These are phyloP conservation scores for Colletotrichum brevisporum DNA, from an alignment of 2,329 filamentous ascomycete species.

Conservation along the genomic window DNA sequence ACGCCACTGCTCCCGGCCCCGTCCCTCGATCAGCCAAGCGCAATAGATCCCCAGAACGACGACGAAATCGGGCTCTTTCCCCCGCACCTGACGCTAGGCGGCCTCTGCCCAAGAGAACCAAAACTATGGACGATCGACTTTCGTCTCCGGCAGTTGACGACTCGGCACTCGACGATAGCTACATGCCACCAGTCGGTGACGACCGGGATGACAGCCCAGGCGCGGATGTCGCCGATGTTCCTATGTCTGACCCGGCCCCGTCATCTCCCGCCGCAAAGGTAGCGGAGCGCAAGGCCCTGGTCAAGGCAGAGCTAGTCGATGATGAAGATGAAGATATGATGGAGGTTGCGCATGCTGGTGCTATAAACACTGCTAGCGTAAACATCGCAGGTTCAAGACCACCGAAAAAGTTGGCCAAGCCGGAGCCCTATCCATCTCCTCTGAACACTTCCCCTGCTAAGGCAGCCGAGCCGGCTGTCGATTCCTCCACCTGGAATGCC, in stretches of 20 bases:
- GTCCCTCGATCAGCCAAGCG: constrained; percentile 71
- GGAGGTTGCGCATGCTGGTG: constrained; percentile 85
- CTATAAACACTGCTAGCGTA: constrained; percentile 78
- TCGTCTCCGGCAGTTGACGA: constrained; percentile 67
- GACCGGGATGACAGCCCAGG: constrained; percentile 71
- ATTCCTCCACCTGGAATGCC: constrained; percentile 89
- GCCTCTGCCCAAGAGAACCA: constrained; percentile 69
- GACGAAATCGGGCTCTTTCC: constrained; percentile 85
- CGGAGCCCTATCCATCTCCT: constrained; percentile 77
- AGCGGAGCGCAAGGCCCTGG: constrained; percentile 77
- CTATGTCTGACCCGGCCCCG: constrained; percentile 88
- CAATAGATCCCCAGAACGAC: constrained; percentile 81
- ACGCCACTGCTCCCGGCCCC: constrained; percentile 75
- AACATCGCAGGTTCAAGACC: constrained; percentile 88
- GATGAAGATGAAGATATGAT: constrained; percentile 86
- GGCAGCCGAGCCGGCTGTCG: constrained; percentile 71
- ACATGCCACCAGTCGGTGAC: constrained; percentile 59
- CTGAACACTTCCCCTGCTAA: constrained; percentile 82
- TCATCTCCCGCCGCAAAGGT: constrained; percentile 90
- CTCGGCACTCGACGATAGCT: constrained; percentile 66
- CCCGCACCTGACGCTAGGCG: constrained; percentile 73
- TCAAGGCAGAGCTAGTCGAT: constrained; percentile 65
- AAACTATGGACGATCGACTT: constrained; percentile 64
- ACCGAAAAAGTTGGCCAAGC: constrained; percentile 80
- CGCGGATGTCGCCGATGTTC: constrained; percentile 60